A percentile compares a stretch with the other conserved stretches of the same genome.
Conservation (phyloP, 202 grass and related monocot species). For the Digitaria exilis region DNA sequence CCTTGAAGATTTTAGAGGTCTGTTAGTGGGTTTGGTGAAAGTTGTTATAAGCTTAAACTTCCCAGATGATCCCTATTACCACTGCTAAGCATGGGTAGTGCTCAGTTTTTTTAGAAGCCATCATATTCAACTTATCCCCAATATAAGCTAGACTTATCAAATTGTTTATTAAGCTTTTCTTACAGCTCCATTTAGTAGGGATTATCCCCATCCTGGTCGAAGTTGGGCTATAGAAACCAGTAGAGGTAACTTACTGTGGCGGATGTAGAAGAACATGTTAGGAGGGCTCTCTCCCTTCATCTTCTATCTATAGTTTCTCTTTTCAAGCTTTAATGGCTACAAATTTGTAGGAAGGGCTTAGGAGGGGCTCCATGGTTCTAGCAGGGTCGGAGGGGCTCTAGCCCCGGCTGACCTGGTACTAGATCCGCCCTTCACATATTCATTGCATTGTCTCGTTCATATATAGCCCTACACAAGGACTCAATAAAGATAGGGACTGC, state of each 20-base stretch:
- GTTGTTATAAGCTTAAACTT: conserved; percentile 3
- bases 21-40: not conserved
- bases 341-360: too few relatives aligned
- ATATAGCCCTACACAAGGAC: not conserved
- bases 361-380: too few relatives aligned
- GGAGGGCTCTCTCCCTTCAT: too few relatives aligned
- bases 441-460: not conserved
- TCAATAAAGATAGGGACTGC: not conserved
- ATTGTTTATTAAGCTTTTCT: not conserved
- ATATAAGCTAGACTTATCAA: not conserved
- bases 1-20: not conserved
- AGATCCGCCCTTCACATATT: too few relatives aligned
- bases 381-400: too few relatives aligned
- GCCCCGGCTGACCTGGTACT: too few relatives aligned
- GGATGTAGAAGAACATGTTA: too few relatives aligned
- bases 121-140: not conserved
- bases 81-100: not conserved
- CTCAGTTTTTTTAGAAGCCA: not conserved
- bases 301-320: too few relatives aligned
- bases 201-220: not conserved
- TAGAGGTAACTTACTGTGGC: not conserved
- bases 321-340: too few relatives aligned
- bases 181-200: not conserved
- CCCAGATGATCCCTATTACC: not conserved
- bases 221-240: not conserved